Base-by-base conservation (phyloP, 208 protist genomes). In the Wallacemonas sp. region DNA sequence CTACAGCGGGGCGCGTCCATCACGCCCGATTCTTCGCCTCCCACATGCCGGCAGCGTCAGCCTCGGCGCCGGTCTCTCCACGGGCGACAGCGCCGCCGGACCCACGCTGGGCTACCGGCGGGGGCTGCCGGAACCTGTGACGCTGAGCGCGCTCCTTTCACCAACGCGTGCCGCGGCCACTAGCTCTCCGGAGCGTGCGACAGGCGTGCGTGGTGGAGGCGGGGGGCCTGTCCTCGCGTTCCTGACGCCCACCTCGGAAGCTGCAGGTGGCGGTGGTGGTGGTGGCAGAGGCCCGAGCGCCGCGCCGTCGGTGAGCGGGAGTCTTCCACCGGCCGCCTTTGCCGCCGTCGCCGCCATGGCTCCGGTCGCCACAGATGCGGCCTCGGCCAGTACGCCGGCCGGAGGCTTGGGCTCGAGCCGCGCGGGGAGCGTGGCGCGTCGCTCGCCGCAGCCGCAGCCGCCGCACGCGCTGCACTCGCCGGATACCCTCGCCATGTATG, bases 161-260 rank as follows among this genome's bases (percentile, higher is more conserved):
- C 31, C 31, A 11, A n/a, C n/a, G n/a, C 20, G 25, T 33, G 20
- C 44, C 10, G 20, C 18, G 11, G 44, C 44, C 12, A 16, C 44
- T 14, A 41, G 36, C 14, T 14, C 36, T 7, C 14, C 36, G 36
- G 14, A 16, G 36, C 14, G n/a, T n/a, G n/a, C n/a, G n/a, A n/a
- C n/a, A n/a, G n/a, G n/a, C n/a, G n/a, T n/a, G n/a, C n/a, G n/a
- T n/a, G n/a, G n/a, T n/a, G n/a, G n/a, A 41, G 36, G 36, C 36
- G 0, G 36, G 7, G 36, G 10, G 36, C 36, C 42, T 22, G 42
- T 31, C n/a, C 25, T 72, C 18, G 42, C 41, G 23, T 26, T 75
- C 1, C 45, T 44, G n/a, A 63, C 69, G 18, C 31, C 49, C 22
- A 76, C 72, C 68, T 49, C 62, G 44, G 61, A 67, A 42, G 70